Base-by-base conservation (phyloP, 2,329 filamentous ascomycete species). In the Cladosporium sp. region DNA sequence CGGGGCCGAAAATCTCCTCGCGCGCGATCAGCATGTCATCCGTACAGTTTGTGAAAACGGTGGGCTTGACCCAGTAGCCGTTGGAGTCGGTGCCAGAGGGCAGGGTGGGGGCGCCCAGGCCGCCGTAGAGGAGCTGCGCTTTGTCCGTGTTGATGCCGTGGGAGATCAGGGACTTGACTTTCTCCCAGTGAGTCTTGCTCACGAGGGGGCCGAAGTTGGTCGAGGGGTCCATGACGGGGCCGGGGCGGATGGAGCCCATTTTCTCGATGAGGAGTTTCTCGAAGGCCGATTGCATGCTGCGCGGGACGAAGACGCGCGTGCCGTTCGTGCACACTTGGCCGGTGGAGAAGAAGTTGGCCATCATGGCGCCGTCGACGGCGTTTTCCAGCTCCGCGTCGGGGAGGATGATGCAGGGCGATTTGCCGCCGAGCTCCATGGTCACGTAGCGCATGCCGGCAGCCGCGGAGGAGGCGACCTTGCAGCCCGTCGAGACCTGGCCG, bases 271-370 rank as follows among this genome's bases (percentile, higher is more conserved):
- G 72, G 0, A 73, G 72, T 60, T 77, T 74, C 67, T 95, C 88
- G 57, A 95, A 91, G 0, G 73, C 74, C 12, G 71, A 51, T 64
- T 90, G 83, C 67, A 89, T 77, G 32, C 70, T 65, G 29, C 76
- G 71, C 0, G 86, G 89, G 2, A 96, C 79, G 66, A 95, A 95
- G 29, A 95, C 89, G 9, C 90, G 79, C 1, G 90, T 95, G 43
- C 90, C 90, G 67, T 95, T 95, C 44, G 90, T 95, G 78, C 90
- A 96, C 44, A 95, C 89, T 70, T 96, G 90, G 24, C 90, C 90
- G 0, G 87, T 88, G 58, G 86, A 90, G 76, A 88, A 95, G 73
- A 95, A 95, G 70, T 95, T 95, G 61, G 89, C 90, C 77, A 95
- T 89, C 86, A 95, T 91, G 56, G 89, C 89, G 24, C 88, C 86